Base-by-base conservation (phyloP, 1,139 yeast species). In the Yamadazyma atlantica region DNA sequence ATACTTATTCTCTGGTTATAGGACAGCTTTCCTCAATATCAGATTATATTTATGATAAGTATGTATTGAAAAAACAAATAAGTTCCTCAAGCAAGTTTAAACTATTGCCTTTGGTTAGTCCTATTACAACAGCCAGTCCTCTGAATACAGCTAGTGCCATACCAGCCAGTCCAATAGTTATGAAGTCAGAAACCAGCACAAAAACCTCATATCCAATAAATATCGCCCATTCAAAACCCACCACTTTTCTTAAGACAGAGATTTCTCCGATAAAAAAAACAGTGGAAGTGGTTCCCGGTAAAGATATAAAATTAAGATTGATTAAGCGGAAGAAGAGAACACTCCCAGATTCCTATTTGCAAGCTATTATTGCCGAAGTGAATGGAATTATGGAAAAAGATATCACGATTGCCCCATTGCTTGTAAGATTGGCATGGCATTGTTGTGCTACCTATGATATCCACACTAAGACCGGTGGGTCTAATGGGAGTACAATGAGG, bases 371-470 rank as follows among this genome's bases (percentile, higher is more conserved):
- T 12, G 23, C 36, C n/a, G 55, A 45, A 14, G 55, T 59, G 10
- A 39, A 39, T 13, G 18, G 32, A 6, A 11, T 13, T 4, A 13
- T 26, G 13, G 36, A 73, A 52, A 87, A 82, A 49, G 85, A 81
- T 53, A 87, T 87, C 2, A 75, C 84, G 3, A 67, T 73, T 38
- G 88, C 84, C 1, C 88, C 88, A 13, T 63, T 81, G 3, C 58
- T 82, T 10, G 75, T 82, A 16, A 67, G 87, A 37, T 64, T 82
- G 31, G 82, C 87, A 15, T 82, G 88, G 89, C 87, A 82, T 55
- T 75, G 82, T 32, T 73, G 81, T 33, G 87, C 86, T 14, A 80
- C 88, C 5, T 82, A 75, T 57, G 80, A 82, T 53, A 63, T 61
- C 43, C 55, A 50, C 10, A 56, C 75, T 4, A 74, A 74, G 9